phyloP scores from a whole-genome alignment of 495 filamentous ascomycete species.

The Penicillium riverlandense region DNA sequence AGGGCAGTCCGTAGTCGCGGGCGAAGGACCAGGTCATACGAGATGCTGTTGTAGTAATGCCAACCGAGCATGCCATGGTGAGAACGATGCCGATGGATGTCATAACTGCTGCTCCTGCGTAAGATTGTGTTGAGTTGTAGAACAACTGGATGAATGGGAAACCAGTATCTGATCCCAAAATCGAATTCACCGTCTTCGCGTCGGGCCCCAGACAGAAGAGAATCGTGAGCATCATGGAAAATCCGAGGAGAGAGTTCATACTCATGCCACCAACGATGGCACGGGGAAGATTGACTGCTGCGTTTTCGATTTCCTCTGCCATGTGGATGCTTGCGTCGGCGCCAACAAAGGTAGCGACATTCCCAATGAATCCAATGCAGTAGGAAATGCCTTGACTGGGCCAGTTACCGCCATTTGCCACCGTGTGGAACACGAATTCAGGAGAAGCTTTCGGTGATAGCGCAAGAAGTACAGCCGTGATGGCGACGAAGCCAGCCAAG shows the following conservation, averaged over 20 bases:
- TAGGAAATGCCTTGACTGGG: conserved; percentile 30
- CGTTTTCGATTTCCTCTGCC: conserved; percentile 40
- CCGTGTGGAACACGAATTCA: conserved; percentile 30
- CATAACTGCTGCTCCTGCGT: conserved; percentile 18
- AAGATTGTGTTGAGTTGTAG: conserved; percentile 12
- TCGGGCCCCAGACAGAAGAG: conserved; percentile 32
- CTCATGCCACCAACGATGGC: conserved; percentile 35
- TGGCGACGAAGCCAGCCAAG: conserved; percentile 42
- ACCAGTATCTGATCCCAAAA: conserved; percentile 27
- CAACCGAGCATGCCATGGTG: conserved; percentile 24
- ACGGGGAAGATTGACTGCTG: conserved; percentile 33
- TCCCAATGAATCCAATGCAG: conserved; percentile 35
- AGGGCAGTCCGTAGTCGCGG: conserved; percentile 41
- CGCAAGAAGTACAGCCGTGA: conserved; percentile 27
- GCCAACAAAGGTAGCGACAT: conserved; percentile 32
- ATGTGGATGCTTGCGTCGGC: conserved; percentile 30
- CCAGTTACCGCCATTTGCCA: conserved; percentile 43
- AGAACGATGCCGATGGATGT: conserved; percentile 27
- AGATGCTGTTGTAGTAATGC: conserved; percentile 37
- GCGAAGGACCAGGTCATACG: conserved; percentile 49
- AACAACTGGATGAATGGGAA: conserved; percentile 46
- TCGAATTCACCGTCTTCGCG: conserved; percentile 18
- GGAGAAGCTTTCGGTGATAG: conserved; percentile 16
- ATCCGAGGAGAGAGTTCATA: conserved; percentile 38
- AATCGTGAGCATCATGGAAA: conserved; percentile 33